phyloP scores from a whole-genome alignment of 768 basidiomycete species.

The Boletus eberwhitei region DNA sequence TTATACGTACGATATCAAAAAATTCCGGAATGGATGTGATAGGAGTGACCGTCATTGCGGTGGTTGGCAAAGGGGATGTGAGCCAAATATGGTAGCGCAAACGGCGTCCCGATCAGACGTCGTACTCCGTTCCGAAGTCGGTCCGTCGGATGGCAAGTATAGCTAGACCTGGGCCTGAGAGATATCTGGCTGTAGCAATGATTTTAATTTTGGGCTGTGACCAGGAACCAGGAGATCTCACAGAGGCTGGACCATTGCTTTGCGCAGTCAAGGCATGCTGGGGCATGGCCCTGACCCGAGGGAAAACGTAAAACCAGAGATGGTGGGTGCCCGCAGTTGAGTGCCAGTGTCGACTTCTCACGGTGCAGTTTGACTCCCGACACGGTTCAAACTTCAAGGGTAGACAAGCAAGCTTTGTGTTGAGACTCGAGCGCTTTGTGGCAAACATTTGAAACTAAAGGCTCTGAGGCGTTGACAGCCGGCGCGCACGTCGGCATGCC shows the following conservation, averaged over 20 bases:
- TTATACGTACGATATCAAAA: not conserved
- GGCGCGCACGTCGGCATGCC: too few relatives aligned
- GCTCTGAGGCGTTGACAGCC: too few relatives aligned
- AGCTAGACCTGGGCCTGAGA: not conserved
- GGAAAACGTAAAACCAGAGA: not conserved
- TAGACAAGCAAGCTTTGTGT: not conserved
- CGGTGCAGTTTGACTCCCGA: not conserved
- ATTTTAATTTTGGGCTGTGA: too few relatives aligned
- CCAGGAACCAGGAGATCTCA: too few relatives aligned
- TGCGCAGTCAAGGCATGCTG: not conserved
- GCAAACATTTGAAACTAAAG: not conserved
- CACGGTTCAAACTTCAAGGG: not conserved
- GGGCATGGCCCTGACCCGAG: not conserved
- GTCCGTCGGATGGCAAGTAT: not conserved
- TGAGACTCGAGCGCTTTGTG: not conserved
- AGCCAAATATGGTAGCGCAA: not conserved
- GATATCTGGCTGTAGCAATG: too few relatives aligned
- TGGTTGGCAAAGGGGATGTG: not conserved
- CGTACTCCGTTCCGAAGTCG: not conserved
- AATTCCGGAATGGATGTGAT: conserved; percentile 8
- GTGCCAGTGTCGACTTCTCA: not conserved
- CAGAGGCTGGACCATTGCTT: not conserved
- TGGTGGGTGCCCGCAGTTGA: not conserved
- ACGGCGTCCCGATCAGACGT: not conserved
- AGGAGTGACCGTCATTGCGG: not conserved